Percentiles rank a stretch among this genome's conserved stretches.
Conservation (phyloP, 169 alveolate species). For the Eimeria sp. region DNA sequence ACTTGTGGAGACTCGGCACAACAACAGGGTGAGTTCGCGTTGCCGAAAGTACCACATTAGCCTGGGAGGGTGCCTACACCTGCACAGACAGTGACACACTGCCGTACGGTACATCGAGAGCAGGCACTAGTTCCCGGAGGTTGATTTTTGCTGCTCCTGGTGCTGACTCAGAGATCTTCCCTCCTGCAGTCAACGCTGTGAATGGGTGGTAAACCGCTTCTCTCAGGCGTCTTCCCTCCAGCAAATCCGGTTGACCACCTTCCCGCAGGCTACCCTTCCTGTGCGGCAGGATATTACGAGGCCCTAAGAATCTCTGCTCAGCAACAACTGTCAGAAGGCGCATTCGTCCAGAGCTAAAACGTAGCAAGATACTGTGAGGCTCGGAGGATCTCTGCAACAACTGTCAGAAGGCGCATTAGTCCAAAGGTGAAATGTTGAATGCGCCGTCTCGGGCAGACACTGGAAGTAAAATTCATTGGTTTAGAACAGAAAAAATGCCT, state of each 20-base stretch:
- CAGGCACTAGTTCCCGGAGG: slow-evolving; percentile 24
- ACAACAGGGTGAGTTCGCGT: slow-evolving; percentile 25
- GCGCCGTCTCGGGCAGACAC: background rate
- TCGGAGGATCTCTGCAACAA: slow-evolving; percentile 63
- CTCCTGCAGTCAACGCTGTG: slow-evolving; percentile 72
- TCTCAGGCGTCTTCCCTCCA: slow-evolving; percentile 74
- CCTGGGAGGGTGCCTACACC: background rate
- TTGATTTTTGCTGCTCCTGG: slow-evolving; percentile 61
- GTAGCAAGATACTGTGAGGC: slow-evolving; percentile 67
- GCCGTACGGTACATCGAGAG: background rate
- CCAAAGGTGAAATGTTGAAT: background rate
- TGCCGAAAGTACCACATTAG: background rate
- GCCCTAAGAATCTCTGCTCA: slow-evolving; percentile 73
- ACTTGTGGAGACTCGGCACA: slow-evolving; percentile 66
- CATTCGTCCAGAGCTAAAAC: background rate
- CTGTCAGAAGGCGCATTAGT: slow-evolving; percentile 48
- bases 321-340: slow-evolving; percentile 67
- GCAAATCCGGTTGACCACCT: slow-evolving; percentile 23
- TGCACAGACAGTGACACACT: background rate
- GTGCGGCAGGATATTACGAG: slow-evolving; percentile 61
- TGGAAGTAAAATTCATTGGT: background rate
- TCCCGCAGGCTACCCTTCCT: slow-evolving; percentile 46
- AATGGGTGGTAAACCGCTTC: slow-evolving; percentile 79
- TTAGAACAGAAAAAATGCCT: background rate
- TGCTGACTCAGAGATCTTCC: slow-evolving; percentile 76